These are phyloP conservation scores for Wickerhamiella pararugosa DNA, from an alignment of 1,139 yeast genomes.

Conservation along the genomic window DNA sequence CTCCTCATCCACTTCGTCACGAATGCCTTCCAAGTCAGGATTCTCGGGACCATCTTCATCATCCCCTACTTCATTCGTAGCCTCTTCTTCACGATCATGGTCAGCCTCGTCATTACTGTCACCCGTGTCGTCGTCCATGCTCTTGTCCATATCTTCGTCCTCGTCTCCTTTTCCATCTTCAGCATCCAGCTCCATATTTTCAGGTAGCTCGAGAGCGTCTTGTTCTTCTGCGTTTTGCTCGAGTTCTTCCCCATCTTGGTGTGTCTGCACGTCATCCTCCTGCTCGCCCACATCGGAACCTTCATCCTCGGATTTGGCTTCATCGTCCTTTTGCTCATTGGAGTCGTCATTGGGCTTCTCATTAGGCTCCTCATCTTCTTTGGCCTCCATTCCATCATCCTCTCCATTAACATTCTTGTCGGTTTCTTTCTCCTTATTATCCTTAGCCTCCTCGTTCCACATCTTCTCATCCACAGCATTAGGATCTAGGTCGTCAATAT, in stretches of 20 bases:
- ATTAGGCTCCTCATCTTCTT: constrained; percentile 41
- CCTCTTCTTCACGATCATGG: constrained; percentile 17
- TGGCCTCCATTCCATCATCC: constrained; percentile 61
- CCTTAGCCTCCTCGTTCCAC: constrained; percentile 93
- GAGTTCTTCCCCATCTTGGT: constrained; percentile 47
- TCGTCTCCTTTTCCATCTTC: constrained; percentile 35
- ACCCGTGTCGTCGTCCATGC: constrained; percentile 18
- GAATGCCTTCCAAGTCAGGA: constrained; percentile 19
- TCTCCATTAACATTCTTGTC: constrained; percentile 59
- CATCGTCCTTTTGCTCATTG: constrained; percentile 36
- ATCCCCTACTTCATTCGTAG: constrained; percentile 73
- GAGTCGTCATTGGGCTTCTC: constrained; percentile 40
- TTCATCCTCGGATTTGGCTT: constrained; percentile 42
- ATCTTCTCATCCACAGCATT: constrained; percentile 93
- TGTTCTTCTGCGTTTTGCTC: constrained; percentile 65
- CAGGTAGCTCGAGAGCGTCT: constrained; percentile 74
- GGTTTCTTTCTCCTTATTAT: constrained; percentile 48
- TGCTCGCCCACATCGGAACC: constrained; percentile 31
- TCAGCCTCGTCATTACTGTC: constrained; percentile 19
- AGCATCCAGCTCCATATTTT: constrained; percentile 66
- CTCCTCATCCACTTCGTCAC: constrained; percentile 20
- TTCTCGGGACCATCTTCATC: constrained; percentile 46
- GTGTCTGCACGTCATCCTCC: constrained; percentile 34
- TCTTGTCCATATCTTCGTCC: constrained; percentile 21
- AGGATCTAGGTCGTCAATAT: constrained; percentile 81